Percentiles rank a stretch among this genome's conserved stretches.
phyloP scores from a whole-genome alignment of 768 basidiomycete genomes.

The Rhodotorula babjevae region DNA sequence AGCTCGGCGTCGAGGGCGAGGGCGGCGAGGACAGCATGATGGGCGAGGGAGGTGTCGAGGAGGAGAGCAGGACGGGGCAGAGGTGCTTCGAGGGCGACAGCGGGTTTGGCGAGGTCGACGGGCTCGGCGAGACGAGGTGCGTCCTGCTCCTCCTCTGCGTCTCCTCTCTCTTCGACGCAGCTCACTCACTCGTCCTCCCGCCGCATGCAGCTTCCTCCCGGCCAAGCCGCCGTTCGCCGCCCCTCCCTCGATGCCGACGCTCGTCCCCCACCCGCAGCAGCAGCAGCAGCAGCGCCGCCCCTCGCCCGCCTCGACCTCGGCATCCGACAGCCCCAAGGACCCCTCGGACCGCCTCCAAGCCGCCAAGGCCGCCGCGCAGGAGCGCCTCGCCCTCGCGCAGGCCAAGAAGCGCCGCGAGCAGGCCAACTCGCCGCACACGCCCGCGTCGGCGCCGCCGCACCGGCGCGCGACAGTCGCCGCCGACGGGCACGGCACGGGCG shows the following conservation, averaged over 20 bases:
- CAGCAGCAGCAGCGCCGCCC: neutral
- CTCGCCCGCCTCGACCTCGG: neutral
- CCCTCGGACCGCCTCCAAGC: neutral
- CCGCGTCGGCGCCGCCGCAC: neutral
- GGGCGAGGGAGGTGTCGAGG: neutral
- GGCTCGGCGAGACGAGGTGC: neutral
- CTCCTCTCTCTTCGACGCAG: neutral
- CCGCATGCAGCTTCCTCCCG: neutral
- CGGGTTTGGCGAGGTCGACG: conserved; percentile 13
- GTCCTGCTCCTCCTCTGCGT: neutral
- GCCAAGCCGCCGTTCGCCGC: neutral
- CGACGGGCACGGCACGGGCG: neutral
- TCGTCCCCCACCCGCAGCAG: neutral
- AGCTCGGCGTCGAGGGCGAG: neutral
- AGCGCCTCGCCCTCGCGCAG: neutral
- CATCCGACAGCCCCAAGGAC: neutral
- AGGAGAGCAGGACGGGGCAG: neutral
- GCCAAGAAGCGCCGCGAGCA: neutral
- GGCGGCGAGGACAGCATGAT: too few species aligned
- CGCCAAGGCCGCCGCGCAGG: neutral
- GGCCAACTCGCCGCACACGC: neutral
- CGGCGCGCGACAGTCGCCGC: neutral
- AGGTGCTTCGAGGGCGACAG: conserved; percentile 4
- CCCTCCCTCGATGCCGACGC: neutral
- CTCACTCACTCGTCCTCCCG: neutral